A percentile compares a stretch with the other conserved stretches of the same genome.
phyloP scores from a whole-genome alignment of 2,329 filamentous ascomycete species.

The Xenosphaeropsis pyriputrescens region DNA sequence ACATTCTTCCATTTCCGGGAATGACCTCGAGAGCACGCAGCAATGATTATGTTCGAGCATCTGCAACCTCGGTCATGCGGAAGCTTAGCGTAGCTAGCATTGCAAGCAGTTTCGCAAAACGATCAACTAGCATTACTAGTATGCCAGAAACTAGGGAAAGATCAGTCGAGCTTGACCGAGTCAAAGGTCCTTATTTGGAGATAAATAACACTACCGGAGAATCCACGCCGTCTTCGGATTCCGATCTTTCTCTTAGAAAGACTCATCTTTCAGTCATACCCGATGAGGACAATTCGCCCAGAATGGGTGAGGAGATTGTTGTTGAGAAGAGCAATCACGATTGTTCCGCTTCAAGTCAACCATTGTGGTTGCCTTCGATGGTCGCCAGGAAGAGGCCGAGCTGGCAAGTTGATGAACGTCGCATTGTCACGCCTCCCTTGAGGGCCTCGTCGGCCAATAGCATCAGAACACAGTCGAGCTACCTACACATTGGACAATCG shows the following conservation, averaged over 20 bases:
- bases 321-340: background rate
- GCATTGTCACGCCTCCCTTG: slow-evolving; percentile 11
- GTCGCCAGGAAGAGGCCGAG: slow-evolving; percentile 12
- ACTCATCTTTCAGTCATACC: background rate
- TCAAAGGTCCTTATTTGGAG: slow-evolving; percentile 3
- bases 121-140: slow-evolving; percentile 29
- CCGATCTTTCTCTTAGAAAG: no score
- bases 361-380: slow-evolving; percentile 3
- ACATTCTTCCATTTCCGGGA: slow-evolving; percentile 68
- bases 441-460: slow-evolving; percentile 14
- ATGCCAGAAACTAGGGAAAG: slow-evolving; percentile 10
- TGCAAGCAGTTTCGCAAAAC: slow-evolving; percentile 59
- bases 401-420: slow-evolving; percentile 13
- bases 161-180: slow-evolving; percentile 8
- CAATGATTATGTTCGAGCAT: slow-evolving; percentile 59
- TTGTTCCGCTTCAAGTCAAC: background rate
- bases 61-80: slow-evolving; percentile 76
- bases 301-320: background rate
- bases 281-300: background rate
- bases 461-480: slow-evolving; percentile 1
- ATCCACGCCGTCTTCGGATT: background rate
- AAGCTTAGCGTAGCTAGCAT: slow-evolving; percentile 77
- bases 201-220: background rate
- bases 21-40: slow-evolving; percentile 52
- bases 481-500: background rate